Evolutionary conservation across 495 filamentous ascomycete species (phyloP), one percentile per base, ranked within the genome.

Genomic region (Penicillium dipodomyicola): DNA sequence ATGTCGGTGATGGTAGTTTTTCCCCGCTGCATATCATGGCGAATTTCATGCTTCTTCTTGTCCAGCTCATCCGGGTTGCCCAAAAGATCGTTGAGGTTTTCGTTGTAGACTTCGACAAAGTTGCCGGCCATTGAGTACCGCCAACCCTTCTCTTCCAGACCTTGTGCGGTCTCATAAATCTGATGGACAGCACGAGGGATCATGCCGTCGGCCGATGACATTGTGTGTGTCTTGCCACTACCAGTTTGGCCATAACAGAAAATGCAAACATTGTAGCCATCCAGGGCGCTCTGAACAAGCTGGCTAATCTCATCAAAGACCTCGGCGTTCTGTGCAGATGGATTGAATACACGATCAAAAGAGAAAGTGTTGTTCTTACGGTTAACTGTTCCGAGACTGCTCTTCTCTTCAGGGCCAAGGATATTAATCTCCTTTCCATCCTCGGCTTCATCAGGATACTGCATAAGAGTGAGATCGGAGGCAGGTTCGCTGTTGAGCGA

Each of bases 21-120:
- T 71, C 87, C 87, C 43, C 82, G 85, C 45, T 82, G 75, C 56
- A 87, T 81, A 63, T 97, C 92, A 65, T 97, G 92, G 8, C 89
- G 85, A 57, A 97, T 94, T 62, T 97, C 94, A 44, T 93, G 88
- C 75, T 90, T 94, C 75, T 90, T 92, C 71, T 88, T 90, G 61
- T 89, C 86, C 35, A 90, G 73, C 22, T 91, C 86, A 40, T 90
- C 87, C 2, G 85, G 77, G 30, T 83, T 84, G 9, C 90, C 89
- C 11, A 99, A 83, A 3, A 99, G 77, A 69, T 99, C 94, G 72
- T 97, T 91, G 58, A 97, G 79, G 58, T 91, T 91, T 65, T 99
- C 94, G 63, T 99, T 97, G 81, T 99, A 97, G 25, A 99, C 95
- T 68, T 99, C 94, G n/a, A 99, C 85, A 65, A 97, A 99, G 57